Evolutionary conservation across 23 red algal genomes (phyloP).

Genomic region (Cyanidioschyzon merolae): DNA sequence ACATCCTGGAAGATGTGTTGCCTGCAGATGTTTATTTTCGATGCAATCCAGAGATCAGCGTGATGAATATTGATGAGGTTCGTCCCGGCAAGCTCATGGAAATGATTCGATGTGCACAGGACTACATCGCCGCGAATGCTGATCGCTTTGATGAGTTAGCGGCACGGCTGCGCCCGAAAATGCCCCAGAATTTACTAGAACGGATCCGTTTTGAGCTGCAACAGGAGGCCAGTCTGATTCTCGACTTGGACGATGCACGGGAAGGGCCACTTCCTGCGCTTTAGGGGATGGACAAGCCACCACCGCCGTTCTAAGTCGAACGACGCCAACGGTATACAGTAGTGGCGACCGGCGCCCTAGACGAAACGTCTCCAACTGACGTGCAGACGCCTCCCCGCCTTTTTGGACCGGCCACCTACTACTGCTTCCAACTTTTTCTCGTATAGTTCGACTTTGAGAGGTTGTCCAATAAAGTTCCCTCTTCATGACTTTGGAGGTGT

Average conservation of each 20-base stretch:
- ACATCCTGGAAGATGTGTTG: constrained; percentile 79
- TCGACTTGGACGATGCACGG: background rate
- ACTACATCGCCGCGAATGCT: constrained; percentile 4
- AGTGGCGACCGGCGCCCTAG: too few species aligned
- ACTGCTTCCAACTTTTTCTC: too few species aligned
- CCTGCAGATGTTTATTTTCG: constrained; percentile 78
- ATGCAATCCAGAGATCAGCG: constrained; percentile 68
- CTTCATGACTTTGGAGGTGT: too few species aligned
- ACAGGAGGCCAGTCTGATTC: background rate
- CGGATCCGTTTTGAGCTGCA: background rate
- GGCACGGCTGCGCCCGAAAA: background rate
- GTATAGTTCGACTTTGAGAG: too few species aligned
- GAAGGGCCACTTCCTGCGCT: background rate
- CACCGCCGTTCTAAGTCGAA: too few species aligned
- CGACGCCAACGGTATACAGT: too few species aligned
- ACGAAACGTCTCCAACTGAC: too few species aligned
- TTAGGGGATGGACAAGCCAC: background rate
- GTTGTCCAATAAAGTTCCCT: too few species aligned
- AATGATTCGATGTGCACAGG: constrained; percentile 20
- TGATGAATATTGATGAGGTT: constrained; percentile 75
- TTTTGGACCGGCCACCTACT: too few species aligned
- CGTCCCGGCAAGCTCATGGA: constrained; percentile 35
- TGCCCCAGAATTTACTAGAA: constrained; percentile 7
- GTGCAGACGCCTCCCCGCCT: too few species aligned
- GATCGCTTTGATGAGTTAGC: constrained; percentile 7